Evolutionary conservation across 163 green algal genomes (phyloP).

Genomic region (Prototheca wickerhamii): DNA sequence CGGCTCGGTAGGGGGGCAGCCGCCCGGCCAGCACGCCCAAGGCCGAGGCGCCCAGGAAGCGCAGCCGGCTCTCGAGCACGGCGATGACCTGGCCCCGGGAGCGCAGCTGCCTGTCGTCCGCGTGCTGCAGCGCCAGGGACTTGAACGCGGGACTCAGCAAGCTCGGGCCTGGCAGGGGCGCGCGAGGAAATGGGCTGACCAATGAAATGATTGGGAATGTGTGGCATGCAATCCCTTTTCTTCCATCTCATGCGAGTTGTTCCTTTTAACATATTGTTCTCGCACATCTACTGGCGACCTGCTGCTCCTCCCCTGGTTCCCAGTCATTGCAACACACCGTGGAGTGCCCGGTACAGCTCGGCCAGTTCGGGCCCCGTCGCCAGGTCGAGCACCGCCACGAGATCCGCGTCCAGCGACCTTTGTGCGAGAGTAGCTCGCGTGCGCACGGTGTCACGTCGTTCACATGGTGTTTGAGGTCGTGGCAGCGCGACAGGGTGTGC

Average conservation of each 20-base stretch:
- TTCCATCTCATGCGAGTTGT: background rate
- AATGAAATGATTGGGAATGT: background rate
- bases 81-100: constrained; percentile 26
- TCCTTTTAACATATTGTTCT: background rate
- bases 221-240: no score
- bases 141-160: constrained; percentile 62
- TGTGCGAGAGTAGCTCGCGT: background rate
- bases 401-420: background rate
- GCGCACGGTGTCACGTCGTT: background rate
- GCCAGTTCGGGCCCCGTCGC: background rate
- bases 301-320: background rate
- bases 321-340: background rate
- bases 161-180: constrained; percentile 24
- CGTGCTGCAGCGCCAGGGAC: constrained; percentile 41
- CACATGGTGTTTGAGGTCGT: background rate
- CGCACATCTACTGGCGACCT: background rate
- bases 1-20: constrained; percentile 49
- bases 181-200: background rate
- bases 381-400: background rate
- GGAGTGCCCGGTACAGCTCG: background rate
- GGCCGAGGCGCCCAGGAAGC: constrained; percentile 68
- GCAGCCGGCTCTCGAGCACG: constrained; percentile 57
- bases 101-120: constrained; percentile 11
- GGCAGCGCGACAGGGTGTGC: no score
- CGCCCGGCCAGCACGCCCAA: constrained; percentile 42